Conservation (phyloP, 176 grass and related monocot genomes). For the Eleusine coracana region DNA sequence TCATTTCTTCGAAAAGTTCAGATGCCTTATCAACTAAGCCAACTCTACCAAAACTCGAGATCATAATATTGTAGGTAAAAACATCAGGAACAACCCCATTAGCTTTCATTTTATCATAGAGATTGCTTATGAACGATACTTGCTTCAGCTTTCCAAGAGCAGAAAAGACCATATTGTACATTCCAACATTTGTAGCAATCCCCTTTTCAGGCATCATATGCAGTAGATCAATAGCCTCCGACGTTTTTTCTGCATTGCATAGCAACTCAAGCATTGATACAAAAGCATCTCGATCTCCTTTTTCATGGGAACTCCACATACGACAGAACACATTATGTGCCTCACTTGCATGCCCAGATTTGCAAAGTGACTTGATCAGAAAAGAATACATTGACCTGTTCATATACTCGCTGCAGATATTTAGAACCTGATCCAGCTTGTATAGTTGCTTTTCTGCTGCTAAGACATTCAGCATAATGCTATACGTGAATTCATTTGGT, state of each 20-base stretch:
- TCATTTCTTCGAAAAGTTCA: constrained; percentile 88
- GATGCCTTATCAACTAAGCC: constrained; percentile 76
- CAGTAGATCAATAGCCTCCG: constrained; percentile 85
- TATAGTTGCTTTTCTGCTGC: constrained; percentile 66
- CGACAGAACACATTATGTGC: constrained; percentile 85
- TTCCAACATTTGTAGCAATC: constrained; percentile 66
- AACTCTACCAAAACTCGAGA: constrained; percentile 90
- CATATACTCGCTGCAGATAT: constrained; percentile 62
- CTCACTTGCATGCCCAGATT: constrained; percentile 84
- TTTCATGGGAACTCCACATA: constrained; percentile 84
- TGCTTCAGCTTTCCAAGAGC: constrained; percentile 90
- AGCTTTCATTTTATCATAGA: constrained; percentile 80
- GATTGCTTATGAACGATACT: constrained; percentile 62
- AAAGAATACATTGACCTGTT: constrained; percentile 69
- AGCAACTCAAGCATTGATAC: constrained; percentile 88
- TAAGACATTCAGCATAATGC: constrained; percentile 68
- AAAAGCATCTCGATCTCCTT: constrained; percentile 74
- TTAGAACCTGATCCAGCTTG: constrained; percentile 73
- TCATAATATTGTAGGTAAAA: constrained; percentile 97
- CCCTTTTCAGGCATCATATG: constrained; percentile 85
- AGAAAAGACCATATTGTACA: constrained; percentile 95
- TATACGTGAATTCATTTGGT: constrained; percentile 91
- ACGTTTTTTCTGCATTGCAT: constrained; percentile 84
- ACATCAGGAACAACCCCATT: constrained; percentile 77
- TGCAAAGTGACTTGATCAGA: constrained; percentile 81